These are phyloP conservation scores for Castanea mollissima DNA, from an alignment of 306 rosid species.

Conservation along the genomic window DNA sequence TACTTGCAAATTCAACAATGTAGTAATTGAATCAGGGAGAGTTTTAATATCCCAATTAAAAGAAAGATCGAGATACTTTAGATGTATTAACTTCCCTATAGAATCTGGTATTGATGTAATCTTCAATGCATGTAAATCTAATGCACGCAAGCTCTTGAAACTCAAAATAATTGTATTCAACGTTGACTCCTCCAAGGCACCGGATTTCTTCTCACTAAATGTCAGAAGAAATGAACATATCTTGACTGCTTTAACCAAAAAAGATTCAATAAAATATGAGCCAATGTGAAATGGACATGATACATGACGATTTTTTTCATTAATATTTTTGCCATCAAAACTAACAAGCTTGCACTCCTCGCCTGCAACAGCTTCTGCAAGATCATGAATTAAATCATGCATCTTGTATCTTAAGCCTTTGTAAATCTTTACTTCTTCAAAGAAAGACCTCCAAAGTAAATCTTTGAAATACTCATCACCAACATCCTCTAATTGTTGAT, in stretches of 20 bases:
- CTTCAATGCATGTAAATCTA: background rate
- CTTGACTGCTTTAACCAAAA: background rate
- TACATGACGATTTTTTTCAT: background rate
- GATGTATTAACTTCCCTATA: background rate
- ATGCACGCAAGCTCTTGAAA: background rate
- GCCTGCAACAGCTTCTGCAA: background rate
- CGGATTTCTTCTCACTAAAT: fast-evolving
- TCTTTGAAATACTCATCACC: background rate
- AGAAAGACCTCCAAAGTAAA: constrained; percentile 19
- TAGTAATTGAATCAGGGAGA: background rate
- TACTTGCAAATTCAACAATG: background rate
- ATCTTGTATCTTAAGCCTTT: background rate
- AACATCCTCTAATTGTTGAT: background rate
- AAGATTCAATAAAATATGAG: fast-evolving
- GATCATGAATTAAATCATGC: constrained; percentile 11
- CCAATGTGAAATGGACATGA: fast-evolving
- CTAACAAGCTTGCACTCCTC: background rate
- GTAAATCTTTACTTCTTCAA: background rate
- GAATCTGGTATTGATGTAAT: background rate
- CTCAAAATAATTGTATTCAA: background rate
- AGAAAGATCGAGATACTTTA: constrained; percentile 16
- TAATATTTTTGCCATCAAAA: background rate
- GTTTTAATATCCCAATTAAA: background rate
- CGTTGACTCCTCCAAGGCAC: background rate
- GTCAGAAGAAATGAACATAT: background rate